Conservation (phyloP, 371 early-diverging fungal genomes). For the Mortierella sp. region DNA sequence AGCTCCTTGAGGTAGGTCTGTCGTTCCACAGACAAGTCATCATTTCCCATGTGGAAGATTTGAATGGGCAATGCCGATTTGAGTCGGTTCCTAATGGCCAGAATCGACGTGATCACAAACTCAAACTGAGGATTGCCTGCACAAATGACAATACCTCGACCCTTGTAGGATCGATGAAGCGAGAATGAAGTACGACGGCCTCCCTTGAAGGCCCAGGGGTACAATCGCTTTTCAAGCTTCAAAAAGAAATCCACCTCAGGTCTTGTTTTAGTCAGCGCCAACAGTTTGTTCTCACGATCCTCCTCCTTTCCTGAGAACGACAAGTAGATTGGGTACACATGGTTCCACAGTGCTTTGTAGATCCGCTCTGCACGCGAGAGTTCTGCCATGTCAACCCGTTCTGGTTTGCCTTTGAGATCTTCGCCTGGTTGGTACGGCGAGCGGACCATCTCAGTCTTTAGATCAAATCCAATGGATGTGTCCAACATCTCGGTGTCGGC, state of each 20-base stretch:
- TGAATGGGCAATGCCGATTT: constrained; percentile 76
- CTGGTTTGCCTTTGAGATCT: not conserved
- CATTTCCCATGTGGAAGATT: constrained; percentile 70
- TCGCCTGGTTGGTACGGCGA: constrained; percentile 18
- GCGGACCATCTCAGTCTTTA: constrained; percentile 29
- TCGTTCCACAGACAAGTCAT: constrained; percentile 61
- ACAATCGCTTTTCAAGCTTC: constrained; percentile 32
- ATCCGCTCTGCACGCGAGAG: constrained; percentile 28
- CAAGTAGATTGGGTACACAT: constrained; percentile 34
- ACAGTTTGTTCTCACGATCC: constrained; percentile 18
- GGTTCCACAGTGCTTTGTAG: constrained; percentile 47
- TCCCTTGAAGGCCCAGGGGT: constrained; percentile 37
- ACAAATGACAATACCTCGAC: constrained; percentile 77
- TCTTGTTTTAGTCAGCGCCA: constrained; percentile 28
- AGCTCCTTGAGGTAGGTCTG: constrained; percentile 56
- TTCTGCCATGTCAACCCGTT: constrained; percentile 27
- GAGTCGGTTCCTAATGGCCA: constrained; percentile 64
- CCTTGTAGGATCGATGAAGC: constrained; percentile 38
- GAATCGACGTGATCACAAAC: constrained; percentile 69
- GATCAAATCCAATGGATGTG: constrained; percentile 22
- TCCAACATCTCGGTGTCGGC: constrained; percentile 37
- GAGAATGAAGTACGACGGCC: constrained; percentile 35
- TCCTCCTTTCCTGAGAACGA: constrained; percentile 22
- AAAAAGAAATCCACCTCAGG: constrained; percentile 41
- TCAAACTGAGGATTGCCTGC: constrained; percentile 74